These are phyloP conservation scores for Rhizopogon parksii DNA, from an alignment of 1,284 basidiomycete species.

Conservation along the genomic window DNA sequence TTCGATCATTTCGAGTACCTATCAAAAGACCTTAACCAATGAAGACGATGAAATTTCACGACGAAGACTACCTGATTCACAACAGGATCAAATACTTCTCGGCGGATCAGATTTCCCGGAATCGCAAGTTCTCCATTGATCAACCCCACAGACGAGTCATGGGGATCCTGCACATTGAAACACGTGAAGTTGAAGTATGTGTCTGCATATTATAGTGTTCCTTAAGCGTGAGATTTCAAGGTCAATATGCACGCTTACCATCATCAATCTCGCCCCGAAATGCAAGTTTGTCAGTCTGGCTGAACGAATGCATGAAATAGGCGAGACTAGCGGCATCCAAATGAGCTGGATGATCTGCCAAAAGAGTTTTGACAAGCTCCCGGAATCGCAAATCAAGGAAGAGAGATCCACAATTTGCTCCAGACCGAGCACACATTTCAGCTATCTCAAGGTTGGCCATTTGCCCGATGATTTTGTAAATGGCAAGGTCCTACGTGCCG, in stretches of 20 bases:
- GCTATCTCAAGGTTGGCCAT: constrained; percentile 73
- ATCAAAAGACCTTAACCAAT: constrained; percentile 12
- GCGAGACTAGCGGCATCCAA: constrained; percentile 70
- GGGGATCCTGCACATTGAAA: constrained; percentile 70
- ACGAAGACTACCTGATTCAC: constrained; percentile 51
- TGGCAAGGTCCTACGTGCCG: constrained; percentile 48
- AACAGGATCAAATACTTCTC: constrained; percentile 77
- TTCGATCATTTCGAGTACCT: constrained; percentile 72
- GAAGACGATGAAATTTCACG: constrained; percentile 14
- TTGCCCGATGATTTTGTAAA: constrained; percentile 76
- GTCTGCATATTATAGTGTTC: constrained; percentile 35
- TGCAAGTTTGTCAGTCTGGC: constrained; percentile 76
- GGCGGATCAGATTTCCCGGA: constrained; percentile 65
- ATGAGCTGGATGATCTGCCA: constrained; percentile 72
- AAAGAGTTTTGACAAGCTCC: constrained; percentile 62
- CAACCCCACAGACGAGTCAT: constrained; percentile 67
- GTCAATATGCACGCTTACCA: constrained; percentile 35
- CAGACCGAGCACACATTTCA: constrained; percentile 76
- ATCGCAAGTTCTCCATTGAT: constrained; percentile 75
- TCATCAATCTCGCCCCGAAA: constrained; percentile 69
- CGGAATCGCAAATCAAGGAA: constrained; percentile 79
- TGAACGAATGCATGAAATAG: constrained; percentile 80
- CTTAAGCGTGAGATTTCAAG: constrained; percentile 8
- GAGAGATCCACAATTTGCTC: constrained; percentile 74
- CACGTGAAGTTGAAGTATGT: constrained; percentile 78